These are phyloP conservation scores for Agroathelia rolfsii DNA, from an alignment of 1,284 basidiomycete genomes.

Conservation along the genomic window DNA sequence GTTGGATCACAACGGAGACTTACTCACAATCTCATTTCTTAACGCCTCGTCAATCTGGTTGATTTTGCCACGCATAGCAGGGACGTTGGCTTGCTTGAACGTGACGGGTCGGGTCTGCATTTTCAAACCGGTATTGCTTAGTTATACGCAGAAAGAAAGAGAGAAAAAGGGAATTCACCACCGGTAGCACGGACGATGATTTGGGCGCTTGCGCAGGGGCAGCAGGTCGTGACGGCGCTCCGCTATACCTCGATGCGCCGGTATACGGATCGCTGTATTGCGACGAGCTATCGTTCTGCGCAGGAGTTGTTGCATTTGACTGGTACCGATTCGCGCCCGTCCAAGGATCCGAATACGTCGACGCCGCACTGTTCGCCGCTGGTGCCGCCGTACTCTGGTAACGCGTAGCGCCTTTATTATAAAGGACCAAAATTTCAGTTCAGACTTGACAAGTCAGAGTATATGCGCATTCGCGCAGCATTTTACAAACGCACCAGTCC, in stretches of 20 bases:
- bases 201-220: too few species aligned
- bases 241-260: constrained; percentile 54
- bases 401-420: constrained; percentile 25
- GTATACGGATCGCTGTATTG: constrained; percentile 67
- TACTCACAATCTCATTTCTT: constrained; percentile 53
- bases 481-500: constrained; percentile 55
- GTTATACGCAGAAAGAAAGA: constrained; percentile 5
- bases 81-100: constrained; percentile 86
- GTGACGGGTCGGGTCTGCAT: constrained; percentile 47
- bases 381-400: constrained; percentile 14
- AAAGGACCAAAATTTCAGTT: constrained; percentile 25
- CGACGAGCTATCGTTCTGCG: constrained; percentile 15
- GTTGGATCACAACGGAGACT: too few species aligned
- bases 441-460: too few species aligned
- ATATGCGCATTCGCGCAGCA: neutral
- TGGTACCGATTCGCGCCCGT: constrained; percentile 31
- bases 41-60: constrained; percentile 72
- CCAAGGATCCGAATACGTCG: constrained; percentile 29
- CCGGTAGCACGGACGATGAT: constrained; percentile 43
- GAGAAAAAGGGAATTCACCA: constrained; percentile 32
- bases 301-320: too few species aligned
- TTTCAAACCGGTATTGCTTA: constrained; percentile 2
- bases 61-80: constrained; percentile 79
- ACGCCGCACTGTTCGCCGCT: constrained; percentile 9
- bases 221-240: too few species aligned